These are phyloP conservation scores for Trichoderma simmonsii DNA, from an alignment of 2,329 filamentous ascomycete genomes.

Conservation along the genomic window DNA sequence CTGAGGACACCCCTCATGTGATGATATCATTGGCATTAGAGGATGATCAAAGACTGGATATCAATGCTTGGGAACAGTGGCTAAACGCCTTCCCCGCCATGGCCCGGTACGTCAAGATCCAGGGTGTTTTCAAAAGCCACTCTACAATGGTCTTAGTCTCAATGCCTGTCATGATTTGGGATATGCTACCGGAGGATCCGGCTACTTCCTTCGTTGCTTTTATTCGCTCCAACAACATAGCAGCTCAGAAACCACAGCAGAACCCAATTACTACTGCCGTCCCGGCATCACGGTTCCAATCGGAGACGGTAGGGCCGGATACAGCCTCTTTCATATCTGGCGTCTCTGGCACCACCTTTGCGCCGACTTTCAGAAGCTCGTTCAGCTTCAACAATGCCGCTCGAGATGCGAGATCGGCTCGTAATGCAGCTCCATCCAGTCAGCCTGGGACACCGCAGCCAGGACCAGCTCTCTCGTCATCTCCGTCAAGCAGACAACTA, in stretches of 20 bases:
- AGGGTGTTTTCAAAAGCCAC: slow-evolving; percentile 60
- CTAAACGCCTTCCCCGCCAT: slow-evolving; percentile 53
- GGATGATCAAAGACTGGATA: slow-evolving; percentile 53
- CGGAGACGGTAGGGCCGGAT: slow-evolving; percentile 24
- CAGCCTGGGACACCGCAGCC: slow-evolving; percentile 25
- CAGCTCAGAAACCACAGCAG: slow-evolving; percentile 31
- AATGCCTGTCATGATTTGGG: slow-evolving; percentile 58
- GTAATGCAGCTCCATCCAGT: slow-evolving; percentile 19
- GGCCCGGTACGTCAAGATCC: slow-evolving; percentile 58
- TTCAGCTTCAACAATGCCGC: neutral
- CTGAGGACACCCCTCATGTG: slow-evolving; percentile 56
- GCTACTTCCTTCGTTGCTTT: slow-evolving; percentile 58
- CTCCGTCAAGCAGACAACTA: slow-evolving; percentile 24
- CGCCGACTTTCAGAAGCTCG: slow-evolving; percentile 23
- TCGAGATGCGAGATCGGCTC: neutral
- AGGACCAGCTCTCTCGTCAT: slow-evolving; percentile 21
- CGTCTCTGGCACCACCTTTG: slow-evolving; percentile 35
- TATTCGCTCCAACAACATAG: slow-evolving; percentile 56
- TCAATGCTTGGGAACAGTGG: slow-evolving; percentile 60
- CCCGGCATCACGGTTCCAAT: slow-evolving; percentile 24
- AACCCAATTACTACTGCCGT: slow-evolving; percentile 26
- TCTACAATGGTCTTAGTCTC: slow-evolving; percentile 57
- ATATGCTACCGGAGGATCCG: slow-evolving; percentile 55
- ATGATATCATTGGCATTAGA: slow-evolving; percentile 60
- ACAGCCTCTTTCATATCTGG: slow-evolving; percentile 32